Evolutionary conservation across 2,329 filamentous ascomycete species (phyloP), one percentile per base, ranked within the genome.

Genomic region (Ramichloridium luteum): DNA sequence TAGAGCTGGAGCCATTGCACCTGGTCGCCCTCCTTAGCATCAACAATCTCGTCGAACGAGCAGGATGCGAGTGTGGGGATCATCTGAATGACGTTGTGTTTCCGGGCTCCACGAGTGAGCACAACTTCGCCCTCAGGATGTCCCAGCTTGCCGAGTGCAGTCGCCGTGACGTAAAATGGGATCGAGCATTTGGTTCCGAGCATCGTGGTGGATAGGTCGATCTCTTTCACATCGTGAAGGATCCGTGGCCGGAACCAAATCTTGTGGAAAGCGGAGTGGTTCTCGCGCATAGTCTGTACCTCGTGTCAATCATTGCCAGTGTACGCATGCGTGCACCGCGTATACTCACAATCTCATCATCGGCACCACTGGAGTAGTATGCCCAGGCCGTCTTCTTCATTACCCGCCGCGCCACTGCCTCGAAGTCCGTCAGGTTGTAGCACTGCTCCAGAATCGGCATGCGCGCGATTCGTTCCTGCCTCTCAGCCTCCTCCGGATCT

Each of bases 381-480:
- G 81, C 90, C 90, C 90, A 98, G 0, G 88, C 88, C 1, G 78
- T 80, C 64, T 81, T 92, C 71, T 93, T 94, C 88, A 96, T 94
- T 35, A 92, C 74, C 23, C 74, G 68, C 48, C 79, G 76, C 4
- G 90, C 90, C 20, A 96, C 88, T 3, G 83, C 76, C 67, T 98
- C 90, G 56, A 98, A 98, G 61, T 98, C 90, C 62, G 90, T 73
- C 38, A 94, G 61, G 55, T 94, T 94, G 60, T 86, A 93, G 65
- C 85, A 93, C 55, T 92, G 80, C 44, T 81, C 77, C 38, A 94
- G 64, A 28, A 76, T 64, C 1, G 86, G 86, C 74, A 85, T 92
- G 38, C 69, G 54, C 85, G 80, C 46, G 31, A 57, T 50, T 15
- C 53, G 40, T 40, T 86, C 70, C 58, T 80, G 76, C 34, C 88